phyloP scores from a whole-genome alignment of 1,284 basidiomycete species.

The Naganishia liquefaciens region DNA sequence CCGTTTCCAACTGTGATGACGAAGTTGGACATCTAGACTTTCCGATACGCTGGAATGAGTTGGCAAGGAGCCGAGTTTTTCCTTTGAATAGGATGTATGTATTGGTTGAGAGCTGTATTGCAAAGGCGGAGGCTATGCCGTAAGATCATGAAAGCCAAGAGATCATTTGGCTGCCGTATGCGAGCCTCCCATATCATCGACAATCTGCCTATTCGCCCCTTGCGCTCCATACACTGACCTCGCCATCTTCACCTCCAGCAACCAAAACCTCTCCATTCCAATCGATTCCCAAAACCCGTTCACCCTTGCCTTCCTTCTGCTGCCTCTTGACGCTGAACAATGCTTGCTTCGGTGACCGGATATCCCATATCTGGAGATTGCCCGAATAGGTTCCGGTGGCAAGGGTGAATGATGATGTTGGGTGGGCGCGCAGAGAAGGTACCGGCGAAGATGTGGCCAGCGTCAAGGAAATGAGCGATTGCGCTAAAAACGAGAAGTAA shows the following conservation, averaged over 20 bases:
- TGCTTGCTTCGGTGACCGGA: constrained; percentile 63
- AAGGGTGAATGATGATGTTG: constrained; percentile 66
- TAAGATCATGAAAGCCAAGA: background rate
- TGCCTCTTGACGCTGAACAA: constrained; percentile 58
- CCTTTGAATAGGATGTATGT: too few species aligned
- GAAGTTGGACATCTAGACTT: too few species aligned
- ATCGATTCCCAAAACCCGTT: constrained; percentile 64
- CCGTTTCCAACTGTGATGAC: constrained; percentile 6
- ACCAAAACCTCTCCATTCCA: constrained; percentile 74
- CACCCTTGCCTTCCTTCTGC: constrained; percentile 48
- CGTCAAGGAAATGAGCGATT: constrained; percentile 57
- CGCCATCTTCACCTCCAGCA: constrained; percentile 78
- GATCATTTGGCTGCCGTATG: background rate
- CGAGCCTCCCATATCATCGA: background rate
- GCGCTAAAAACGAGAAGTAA: constrained; percentile 36
- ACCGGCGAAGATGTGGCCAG: constrained; percentile 68
- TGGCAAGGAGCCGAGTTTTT: too few species aligned
- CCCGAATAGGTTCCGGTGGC: constrained; percentile 82
- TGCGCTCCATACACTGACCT: constrained; percentile 72
- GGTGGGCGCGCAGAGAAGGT: constrained; percentile 65
- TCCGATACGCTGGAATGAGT: too few species aligned
- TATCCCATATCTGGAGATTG: constrained; percentile 80
- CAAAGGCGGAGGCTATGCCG: background rate
- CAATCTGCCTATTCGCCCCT: constrained; percentile 43
- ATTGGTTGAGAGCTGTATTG: too few species aligned